Conservation (phyloP, 2,329 filamentous ascomycete species). For the Diplodia scrobiculata region DNA sequence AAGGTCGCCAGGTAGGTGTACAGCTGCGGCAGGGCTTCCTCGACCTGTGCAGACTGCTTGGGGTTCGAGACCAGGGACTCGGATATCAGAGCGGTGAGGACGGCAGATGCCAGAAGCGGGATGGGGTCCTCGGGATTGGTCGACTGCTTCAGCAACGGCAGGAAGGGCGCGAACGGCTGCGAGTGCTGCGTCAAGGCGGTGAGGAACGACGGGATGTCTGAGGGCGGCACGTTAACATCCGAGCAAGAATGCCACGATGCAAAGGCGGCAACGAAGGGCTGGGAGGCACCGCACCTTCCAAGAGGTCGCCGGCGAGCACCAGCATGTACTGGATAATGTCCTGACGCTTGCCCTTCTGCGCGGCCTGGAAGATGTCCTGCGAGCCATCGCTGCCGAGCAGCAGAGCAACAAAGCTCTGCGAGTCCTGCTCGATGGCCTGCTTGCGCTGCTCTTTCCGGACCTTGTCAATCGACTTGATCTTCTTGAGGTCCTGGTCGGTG, state of each 20-base stretch:
- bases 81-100: conserved; percentile 77
- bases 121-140: conserved; percentile 82
- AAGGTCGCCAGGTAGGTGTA: conserved; percentile 84
- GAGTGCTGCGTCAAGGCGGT: conserved; percentile 73
- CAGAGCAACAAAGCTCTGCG: conserved; percentile 76
- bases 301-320: conserved; percentile 81
- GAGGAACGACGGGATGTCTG: conserved; percentile 78
- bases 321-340: conserved; percentile 96
- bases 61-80: conserved; percentile 63
- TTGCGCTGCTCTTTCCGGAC: conserved; percentile 88
- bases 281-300: conserved; percentile 65
- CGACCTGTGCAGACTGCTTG: conserved; percentile 62
- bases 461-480: conserved; percentile 96
- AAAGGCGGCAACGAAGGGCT: background rate
- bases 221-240: background rate
- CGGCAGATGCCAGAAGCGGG: conserved; percentile 84
- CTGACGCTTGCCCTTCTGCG: conserved; percentile 70
- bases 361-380: conserved; percentile 76
- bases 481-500: conserved; percentile 88
- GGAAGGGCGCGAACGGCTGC: conserved; percentile 73
- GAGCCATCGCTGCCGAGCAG: conserved; percentile 70
- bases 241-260: background rate
- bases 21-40: conserved; percentile 76
- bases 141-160: conserved; percentile 80
- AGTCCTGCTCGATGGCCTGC: conserved; percentile 76